Evolutionary conservation across 106 monocot species (phyloP), one percentile per base, ranked within the genome.

Genomic region (Ottelia alismoides): DNA sequence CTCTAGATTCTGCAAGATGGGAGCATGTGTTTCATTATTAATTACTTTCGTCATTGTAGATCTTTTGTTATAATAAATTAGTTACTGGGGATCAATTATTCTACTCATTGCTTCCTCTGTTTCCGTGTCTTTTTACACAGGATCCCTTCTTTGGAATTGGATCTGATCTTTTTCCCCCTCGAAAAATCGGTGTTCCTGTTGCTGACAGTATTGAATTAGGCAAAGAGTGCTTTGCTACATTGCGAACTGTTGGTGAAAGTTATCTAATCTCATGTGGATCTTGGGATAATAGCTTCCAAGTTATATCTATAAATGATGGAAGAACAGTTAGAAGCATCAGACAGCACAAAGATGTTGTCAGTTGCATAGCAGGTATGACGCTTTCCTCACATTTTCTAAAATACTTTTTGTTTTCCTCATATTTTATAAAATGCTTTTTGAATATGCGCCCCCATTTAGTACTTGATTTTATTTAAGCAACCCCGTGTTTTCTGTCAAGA

Each of bases 281-380:
- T 62, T 90, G 85, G 98, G 90, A 98, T 52, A 98, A 90, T 46
- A 98, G 90, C 63, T 98, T 98, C 68, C 98, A 90, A 51, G 64
- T 98, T 31, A 80, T 77, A 59, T 98, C 98, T 7, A 40, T 90
- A n/a, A 76, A 63, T 68, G 98, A 98, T 67, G 98, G 90, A 45
- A 76, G 63, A 70, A 77, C 71, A 24, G 79, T 98, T 22, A 89
- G 90, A 65, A 90, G 72, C 45, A 80, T 98, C 30, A 65, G 78
- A 47, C 90, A 86, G 55, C 98, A 98, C 59, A 98, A 90, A 70
- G 98, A 98, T 83, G 71, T 90, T 31, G 90, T 98, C 55, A 90
- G 85, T 55, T 98, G 98, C 77, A 75, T 98, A 53, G 82, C 98
- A 82, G 98, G 98, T 98, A 74, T 11, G n/a, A n/a, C n/a, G n/a